A percentile compares a stretch with the other conserved stretches of the same genome.
phyloP scores from a whole-genome alignment of 2,329 filamentous ascomycete genomes.

The Claviceps digitariae region DNA sequence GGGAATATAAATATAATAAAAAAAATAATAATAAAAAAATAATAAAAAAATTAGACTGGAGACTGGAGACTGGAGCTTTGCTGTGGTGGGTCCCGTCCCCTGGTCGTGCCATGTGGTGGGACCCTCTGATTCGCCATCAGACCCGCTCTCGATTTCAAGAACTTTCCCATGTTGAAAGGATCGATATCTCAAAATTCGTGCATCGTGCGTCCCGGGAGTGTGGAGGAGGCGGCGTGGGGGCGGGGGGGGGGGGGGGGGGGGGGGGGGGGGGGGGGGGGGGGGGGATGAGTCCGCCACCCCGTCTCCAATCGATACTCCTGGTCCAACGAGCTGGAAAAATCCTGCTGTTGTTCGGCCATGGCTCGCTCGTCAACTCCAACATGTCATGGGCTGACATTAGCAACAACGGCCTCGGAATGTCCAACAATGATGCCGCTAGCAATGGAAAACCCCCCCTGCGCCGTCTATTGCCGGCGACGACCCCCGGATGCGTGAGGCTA shows the following conservation, averaged over 20 bases:
- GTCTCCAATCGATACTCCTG: neutral
- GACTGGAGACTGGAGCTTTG: neutral
- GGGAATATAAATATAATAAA: no score
- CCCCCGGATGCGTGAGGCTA: neutral
- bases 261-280: no score
- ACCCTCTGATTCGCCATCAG: neutral
- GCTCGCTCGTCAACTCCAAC: neutral
- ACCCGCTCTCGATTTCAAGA: neutral
- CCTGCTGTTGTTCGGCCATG: neutral
- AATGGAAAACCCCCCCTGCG: neutral
- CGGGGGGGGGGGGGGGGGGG: neutral
- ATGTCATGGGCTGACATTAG: neutral
- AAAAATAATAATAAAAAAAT: neutral
- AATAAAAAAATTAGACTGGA: neutral
- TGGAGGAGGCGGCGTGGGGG: neutral
- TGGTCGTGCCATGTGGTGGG: neutral
- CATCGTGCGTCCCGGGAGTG: neutral
- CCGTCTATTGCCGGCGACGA: neutral
- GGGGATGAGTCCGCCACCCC: neutral
- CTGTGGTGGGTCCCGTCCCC: neutral
- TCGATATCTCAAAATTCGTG: neutral
- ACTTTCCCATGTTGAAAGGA: neutral
- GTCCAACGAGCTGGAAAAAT: neutral
- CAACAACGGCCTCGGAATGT: neutral
- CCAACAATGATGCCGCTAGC: neutral